Percentiles rank a stretch among this genome's conserved stretches.
Conservation (phyloP, 208 protist species). For the Kentomonas sorsogonicus region DNA sequence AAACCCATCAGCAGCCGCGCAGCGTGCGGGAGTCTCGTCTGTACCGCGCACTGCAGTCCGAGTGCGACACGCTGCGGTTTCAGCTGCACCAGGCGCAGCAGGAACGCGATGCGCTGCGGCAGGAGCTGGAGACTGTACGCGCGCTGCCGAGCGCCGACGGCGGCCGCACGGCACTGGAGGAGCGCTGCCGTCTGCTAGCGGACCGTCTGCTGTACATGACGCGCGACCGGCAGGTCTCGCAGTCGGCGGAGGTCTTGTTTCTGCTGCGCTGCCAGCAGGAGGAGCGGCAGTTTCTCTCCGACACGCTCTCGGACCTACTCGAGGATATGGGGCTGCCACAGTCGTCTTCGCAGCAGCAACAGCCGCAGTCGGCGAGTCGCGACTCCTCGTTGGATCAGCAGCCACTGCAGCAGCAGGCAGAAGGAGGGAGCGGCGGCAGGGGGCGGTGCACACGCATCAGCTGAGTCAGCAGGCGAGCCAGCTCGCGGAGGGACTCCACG, state of each 20-base stretch:
- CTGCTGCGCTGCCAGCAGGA: conserved; percentile 64
- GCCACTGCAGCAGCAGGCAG: not conserved
- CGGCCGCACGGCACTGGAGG: conserved; percentile 20
- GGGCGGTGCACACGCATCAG: conserved; percentile 27
- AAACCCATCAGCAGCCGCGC: too few relatives aligned
- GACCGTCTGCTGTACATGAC: conserved; percentile 36
- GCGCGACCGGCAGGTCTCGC: conserved; percentile 45
- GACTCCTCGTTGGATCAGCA: not conserved
- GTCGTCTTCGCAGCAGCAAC: not conserved
- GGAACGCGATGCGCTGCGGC: conserved; percentile 16
- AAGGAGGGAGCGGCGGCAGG: not conserved
- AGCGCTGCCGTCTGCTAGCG: conserved; percentile 45
- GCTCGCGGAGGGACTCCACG: conserved; percentile 30
- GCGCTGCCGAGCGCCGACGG: conserved; percentile 10
- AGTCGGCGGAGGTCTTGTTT: conserved; percentile 56
- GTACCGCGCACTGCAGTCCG: conserved; percentile 35
- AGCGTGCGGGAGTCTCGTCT: too few relatives aligned
- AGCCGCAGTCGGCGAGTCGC: not conserved
- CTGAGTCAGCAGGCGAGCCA: conserved; percentile 31
- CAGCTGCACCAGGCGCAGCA: conserved; percentile 35
- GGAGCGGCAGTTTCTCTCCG: conserved; percentile 56
- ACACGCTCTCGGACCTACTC: conserved; percentile 35
- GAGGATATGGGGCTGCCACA: conserved; percentile 18
- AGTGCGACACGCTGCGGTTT: conserved; percentile 55
- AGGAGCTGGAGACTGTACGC: conserved; percentile 20